A percentile compares a stretch with the other conserved stretches of the same genome.
Conservation (phyloP, 176 grass and related monocot genomes). For the Ampelocalamus luodianensis region DNA sequence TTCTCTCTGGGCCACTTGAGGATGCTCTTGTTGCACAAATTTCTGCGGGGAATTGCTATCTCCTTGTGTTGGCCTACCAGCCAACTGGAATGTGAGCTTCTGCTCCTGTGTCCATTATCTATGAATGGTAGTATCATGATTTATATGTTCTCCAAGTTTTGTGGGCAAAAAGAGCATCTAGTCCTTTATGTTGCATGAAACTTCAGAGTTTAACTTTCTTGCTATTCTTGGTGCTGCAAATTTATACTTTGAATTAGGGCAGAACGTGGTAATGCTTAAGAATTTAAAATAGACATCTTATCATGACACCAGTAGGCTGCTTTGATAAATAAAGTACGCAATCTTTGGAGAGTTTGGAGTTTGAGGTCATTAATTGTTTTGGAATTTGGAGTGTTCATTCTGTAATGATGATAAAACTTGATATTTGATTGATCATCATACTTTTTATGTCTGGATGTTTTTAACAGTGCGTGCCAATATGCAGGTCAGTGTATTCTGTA, state of each 20-base stretch:
- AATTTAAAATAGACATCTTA: too few relatives aligned
- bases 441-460: background rate
- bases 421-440: background rate
- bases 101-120: background rate
- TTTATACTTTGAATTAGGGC: background rate
- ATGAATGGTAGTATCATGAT: background rate
- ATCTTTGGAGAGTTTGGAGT: background rate
- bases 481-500: constrained; percentile 71
- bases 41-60: constrained; percentile 65
- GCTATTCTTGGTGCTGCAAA: background rate
- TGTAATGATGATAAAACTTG: background rate
- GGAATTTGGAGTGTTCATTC: background rate
- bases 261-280: too few relatives aligned
- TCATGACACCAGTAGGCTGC: too few relatives aligned
- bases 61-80: constrained; percentile 62
- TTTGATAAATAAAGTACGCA: too few relatives aligned
- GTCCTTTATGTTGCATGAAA: too few relatives aligned
- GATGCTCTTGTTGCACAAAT: constrained; percentile 63
- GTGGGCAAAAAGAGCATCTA: too few relatives aligned
- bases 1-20: constrained; percentile 51
- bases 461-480: background rate
- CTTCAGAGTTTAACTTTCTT: too few relatives aligned
- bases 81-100: constrained; percentile 63
- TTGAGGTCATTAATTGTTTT: background rate
- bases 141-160: too few relatives aligned